Base-by-base conservation (phyloP, 108 stramenopile species). In the Craspedostauros australis region DNA sequence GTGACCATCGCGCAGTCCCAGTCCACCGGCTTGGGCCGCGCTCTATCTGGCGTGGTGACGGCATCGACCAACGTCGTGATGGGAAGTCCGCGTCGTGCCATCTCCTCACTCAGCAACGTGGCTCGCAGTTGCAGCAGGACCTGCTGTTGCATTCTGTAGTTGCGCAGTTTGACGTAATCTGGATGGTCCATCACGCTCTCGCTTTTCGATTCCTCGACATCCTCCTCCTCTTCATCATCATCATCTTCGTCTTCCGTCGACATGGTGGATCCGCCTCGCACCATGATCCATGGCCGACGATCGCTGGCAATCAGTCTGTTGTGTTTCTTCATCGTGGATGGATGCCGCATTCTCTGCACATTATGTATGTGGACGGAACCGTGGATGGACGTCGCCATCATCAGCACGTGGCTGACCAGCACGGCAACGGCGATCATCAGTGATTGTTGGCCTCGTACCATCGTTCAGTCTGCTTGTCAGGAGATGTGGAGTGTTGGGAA, bases 1-100 rank as follows among this genome's bases (percentile, higher is more conserved):
- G 91, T 92, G 33, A 72, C 42, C 46, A 84, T 21, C n/a, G 80
- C 80, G 53, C 91, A 92, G 50, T 92, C 91, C 91, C 91, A 92
- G 57, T 92, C 86, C 18, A 80, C 76, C n/a, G 36, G 51, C 74
- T 85, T 52, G 3, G 84, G 79, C n/a, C n/a, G n/a, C n/a, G n/a
- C n/a, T n/a, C n/a, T n/a, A n/a, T n/a, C n/a, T 16, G 75, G 75
- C 22, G 45, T 69, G 3, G 64, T 51, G 0, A 64, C 51, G 0
- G 80, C 88, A 40, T 76, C 72, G 14, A 30, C 16, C 8, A 85
- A 23, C 15, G 80, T 70, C 14, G 80, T 55, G 0, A 77, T 20
- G 4, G 80, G 76, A 12, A 91, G 26, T 16, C 90, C 90, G 21
- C 90, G 79, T 26, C 58, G 27, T 6, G 82, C 76, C 49, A 91